A percentile compares a stretch with the other conserved stretches of the same genome.
Conservation (phyloP, 2,329 filamentous ascomycete genomes). For the Sporothrix inflata region DNA sequence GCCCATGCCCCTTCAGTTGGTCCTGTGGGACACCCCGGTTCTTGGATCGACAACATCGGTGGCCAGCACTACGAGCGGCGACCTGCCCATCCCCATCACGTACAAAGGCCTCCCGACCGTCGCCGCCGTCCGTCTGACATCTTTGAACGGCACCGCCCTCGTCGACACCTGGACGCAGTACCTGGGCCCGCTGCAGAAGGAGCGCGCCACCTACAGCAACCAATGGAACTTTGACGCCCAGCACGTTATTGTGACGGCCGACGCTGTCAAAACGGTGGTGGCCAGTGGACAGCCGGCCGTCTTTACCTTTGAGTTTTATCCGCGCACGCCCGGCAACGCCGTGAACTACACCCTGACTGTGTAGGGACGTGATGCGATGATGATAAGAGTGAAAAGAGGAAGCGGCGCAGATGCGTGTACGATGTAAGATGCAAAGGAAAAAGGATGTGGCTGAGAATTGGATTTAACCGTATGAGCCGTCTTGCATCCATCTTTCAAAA, state of each 20-base stretch:
- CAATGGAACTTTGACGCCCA: conserved; percentile 57
- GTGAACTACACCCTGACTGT: conserved; percentile 50
- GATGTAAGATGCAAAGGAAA: too few relatives aligned
- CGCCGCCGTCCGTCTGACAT: conserved; percentile 56
- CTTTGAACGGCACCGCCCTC: conserved; percentile 49
- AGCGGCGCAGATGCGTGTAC: too few relatives aligned
- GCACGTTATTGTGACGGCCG: conserved; percentile 51
- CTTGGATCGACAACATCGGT: conserved; percentile 34
- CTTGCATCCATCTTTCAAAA: too few relatives aligned
- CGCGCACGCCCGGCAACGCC: conserved; percentile 52
- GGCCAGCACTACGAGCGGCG: conserved; percentile 36
- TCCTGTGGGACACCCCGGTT: conserved; percentile 56
- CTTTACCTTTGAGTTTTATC: conserved; percentile 61
- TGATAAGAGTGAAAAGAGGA: too few relatives aligned
- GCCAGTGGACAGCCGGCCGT: conserved; percentile 48
- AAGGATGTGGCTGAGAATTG: too few relatives aligned
- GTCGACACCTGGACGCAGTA: conserved; percentile 61
- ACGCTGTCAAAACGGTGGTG: conserved; percentile 52
- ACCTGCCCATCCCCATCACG: conserved; percentile 54
- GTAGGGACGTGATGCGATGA: background rate
- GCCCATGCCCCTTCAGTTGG: conserved; percentile 50
- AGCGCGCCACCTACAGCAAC: conserved; percentile 51
- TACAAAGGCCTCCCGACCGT: conserved; percentile 55
- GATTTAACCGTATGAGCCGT: too few relatives aligned
- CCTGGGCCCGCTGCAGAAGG: conserved; percentile 56